Percentiles rank a stretch among this genome's conserved stretches.
These are phyloP conservation scores for Blastocystis sp. DNA, from an alignment of 352 stramenopile species.

Conservation along the genomic window DNA sequence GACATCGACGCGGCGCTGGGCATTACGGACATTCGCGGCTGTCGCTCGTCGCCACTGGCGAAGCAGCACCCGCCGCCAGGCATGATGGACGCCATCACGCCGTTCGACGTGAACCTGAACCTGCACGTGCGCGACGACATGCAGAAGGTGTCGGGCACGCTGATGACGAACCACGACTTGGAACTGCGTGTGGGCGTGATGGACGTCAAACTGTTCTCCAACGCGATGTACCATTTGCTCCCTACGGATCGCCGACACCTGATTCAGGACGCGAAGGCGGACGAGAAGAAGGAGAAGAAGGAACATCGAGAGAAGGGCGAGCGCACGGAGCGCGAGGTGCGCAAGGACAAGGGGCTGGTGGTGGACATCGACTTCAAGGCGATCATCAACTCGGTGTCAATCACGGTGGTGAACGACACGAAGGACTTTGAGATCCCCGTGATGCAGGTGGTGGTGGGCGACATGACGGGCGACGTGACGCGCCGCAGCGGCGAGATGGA, in stretches of 20 bases:
- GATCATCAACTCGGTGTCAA: constrained; percentile 18
- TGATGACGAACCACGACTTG: constrained; percentile 55
- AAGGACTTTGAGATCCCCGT: constrained; percentile 62
- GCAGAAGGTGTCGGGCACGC: constrained; percentile 10
- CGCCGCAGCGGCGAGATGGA: not conserved
- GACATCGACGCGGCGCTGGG: constrained; percentile 24
- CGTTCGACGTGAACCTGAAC: constrained; percentile 59
- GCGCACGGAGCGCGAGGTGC: not conserved
- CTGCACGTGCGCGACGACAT: constrained; percentile 23
- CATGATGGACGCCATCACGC: constrained; percentile 38
- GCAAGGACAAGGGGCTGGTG: not conserved
- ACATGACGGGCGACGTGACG: constrained; percentile 4
- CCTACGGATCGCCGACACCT: not conserved
- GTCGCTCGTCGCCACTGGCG: constrained; percentile 32
- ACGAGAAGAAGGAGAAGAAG: not conserved
- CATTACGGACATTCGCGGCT: constrained; percentile 60
- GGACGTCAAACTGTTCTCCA: constrained; percentile 61
- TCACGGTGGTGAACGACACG: constrained; percentile 67
- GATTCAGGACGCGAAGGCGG: not conserved
- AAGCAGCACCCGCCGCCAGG: constrained; percentile 12
- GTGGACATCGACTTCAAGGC: constrained; percentile 30
- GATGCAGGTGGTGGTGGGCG: constrained; percentile 25
- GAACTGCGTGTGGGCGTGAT: constrained; percentile 50
- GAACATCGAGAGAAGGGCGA: constrained; percentile 1
- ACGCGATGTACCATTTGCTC: constrained; percentile 26